phyloP scores from a whole-genome alignment of 2,329 filamentous ascomycete genomes.

The Pyricularia grisea region DNA sequence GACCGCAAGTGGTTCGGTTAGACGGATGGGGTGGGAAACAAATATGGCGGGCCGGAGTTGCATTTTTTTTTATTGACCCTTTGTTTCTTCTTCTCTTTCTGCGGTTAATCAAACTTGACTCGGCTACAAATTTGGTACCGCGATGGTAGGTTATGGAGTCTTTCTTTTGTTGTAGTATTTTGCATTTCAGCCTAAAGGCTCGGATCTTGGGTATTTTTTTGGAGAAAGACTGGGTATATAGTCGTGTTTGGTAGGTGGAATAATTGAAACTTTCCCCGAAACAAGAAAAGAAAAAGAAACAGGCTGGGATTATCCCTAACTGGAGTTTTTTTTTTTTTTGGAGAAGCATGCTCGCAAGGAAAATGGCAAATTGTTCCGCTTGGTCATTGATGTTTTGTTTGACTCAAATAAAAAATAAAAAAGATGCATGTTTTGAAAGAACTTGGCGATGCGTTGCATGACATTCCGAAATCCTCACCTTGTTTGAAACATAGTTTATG shows the following conservation, averaged over 20 bases:
- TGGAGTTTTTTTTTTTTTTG: not conserved
- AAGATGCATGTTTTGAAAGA: not conserved
- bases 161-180: not conserved
- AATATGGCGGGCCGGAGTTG: not conserved
- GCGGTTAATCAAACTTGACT: not conserved
- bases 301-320: not conserved
- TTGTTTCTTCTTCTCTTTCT: not conserved
- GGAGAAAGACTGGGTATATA: not conserved
- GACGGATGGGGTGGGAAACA: not conserved
- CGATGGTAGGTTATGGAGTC: not conserved
- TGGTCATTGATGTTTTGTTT: not conserved
- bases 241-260: not conserved
- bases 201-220: not conserved
- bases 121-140: not conserved
- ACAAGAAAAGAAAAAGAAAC: not conserved
- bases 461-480: not conserved
- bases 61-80: not conserved
- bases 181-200: not conserved
- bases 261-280: not conserved
- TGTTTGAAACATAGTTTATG: not conserved
- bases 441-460: not conserved
- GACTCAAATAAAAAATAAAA: not conserved
- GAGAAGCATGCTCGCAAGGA: not conserved
- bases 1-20: not conserved
- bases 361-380: not conserved